Conservation (phyloP, 495 filamentous ascomycete species). For the Polyplosphaeria fusca region DNA sequence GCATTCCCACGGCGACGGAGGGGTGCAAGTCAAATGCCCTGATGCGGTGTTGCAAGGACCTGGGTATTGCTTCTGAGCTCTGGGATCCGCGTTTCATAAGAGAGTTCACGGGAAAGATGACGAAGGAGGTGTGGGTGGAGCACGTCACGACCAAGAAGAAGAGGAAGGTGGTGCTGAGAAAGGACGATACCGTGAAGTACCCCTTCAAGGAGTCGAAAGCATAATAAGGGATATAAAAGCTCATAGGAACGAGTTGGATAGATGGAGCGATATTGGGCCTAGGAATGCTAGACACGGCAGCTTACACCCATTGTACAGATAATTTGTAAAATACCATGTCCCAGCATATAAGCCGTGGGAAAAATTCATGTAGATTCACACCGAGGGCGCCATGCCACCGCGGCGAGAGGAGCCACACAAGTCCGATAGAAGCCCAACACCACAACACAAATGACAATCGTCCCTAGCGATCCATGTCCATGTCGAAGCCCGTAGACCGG, state of each 20-base stretch:
- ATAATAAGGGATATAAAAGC: not conserved
- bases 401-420: no score
- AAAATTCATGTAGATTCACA: no score
- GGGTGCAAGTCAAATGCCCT: slow-evolving; percentile 96
- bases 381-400: no score
- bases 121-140: slow-evolving; percentile 75
- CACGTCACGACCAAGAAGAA: slow-evolving; percentile 83
- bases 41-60: slow-evolving; percentile 95
- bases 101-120: slow-evolving; percentile 62
- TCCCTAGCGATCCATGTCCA: slow-evolving; percentile 14
- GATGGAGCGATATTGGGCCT: not conserved
- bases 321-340: no score
- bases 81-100: slow-evolving; percentile 95
- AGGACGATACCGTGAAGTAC: slow-evolving; percentile 75
- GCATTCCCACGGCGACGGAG: slow-evolving; percentile 94
- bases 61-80: slow-evolving; percentile 89
- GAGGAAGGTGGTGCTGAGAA: slow-evolving; percentile 80
- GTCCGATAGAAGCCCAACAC: not conserved
- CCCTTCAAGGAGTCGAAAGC: slow-evolving; percentile 66
- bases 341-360: no score
- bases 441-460: not conserved
- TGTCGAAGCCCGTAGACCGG: slow-evolving; percentile 26
- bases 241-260: not conserved
- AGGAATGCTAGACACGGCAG: no score
- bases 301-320: no score